phyloP scores from a whole-genome alignment of 2,329 filamentous ascomycete genomes.

The Colletotrichum sp. region DNA sequence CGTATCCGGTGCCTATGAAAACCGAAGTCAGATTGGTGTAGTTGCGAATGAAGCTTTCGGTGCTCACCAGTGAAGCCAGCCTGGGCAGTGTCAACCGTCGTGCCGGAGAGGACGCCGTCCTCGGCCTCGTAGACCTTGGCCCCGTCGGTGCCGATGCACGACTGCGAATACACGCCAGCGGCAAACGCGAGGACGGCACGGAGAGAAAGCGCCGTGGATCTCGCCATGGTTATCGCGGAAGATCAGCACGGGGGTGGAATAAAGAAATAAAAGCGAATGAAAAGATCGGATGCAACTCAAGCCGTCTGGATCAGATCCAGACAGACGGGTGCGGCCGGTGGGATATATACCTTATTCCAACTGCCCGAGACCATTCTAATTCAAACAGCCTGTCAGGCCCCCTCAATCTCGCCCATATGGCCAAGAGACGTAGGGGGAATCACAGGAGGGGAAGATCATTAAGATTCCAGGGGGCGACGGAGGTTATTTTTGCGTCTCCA shows the following conservation, averaged over 20 bases:
- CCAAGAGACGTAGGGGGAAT: not conserved
- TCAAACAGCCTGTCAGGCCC: not conserved
- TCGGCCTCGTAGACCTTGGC: constrained; percentile 41
- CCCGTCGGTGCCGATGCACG: constrained; percentile 13
- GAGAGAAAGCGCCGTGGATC: constrained; percentile 4
- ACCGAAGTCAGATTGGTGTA: not conserved
- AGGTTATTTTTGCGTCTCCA: constrained; percentile 6
- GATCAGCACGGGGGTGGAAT: not conserved
- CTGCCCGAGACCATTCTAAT: not conserved
- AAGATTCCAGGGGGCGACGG: not conserved
- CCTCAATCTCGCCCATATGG: not conserved
- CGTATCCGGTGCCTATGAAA: constrained; percentile 47
- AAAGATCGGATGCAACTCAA: not conserved
- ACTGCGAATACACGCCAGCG: constrained; percentile 11
- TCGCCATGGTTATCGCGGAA: constrained; percentile 2
- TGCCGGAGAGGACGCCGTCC: constrained; percentile 42
- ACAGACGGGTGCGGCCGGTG: not conserved
- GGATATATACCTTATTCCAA: not conserved
- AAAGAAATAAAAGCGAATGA: not conserved
- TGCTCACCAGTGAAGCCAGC: constrained; percentile 40
- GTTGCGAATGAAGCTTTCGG: not conserved
- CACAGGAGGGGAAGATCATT: not conserved
- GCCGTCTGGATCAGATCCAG: not conserved
- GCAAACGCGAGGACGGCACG: constrained; percentile 4
- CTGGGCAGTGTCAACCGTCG: constrained; percentile 40